Base-by-base conservation (phyloP, 805 yeast genomes). In the Phaffomyces antillensis region DNA sequence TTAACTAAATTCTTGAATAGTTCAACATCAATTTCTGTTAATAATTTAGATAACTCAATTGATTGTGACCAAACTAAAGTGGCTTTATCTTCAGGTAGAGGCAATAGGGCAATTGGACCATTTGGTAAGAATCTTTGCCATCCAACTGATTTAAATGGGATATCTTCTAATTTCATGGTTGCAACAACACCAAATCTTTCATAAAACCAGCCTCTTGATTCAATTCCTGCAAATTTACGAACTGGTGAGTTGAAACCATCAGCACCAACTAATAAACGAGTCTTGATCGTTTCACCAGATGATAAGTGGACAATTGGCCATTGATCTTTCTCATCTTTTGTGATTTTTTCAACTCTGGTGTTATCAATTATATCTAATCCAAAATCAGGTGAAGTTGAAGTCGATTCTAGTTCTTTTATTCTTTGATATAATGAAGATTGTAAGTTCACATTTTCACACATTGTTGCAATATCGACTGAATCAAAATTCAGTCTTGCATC, bases 231-330 rank as follows among this genome's bases (percentile, higher is more conserved):
- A 58, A 75, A 90, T 50, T 75, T 72, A 40, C 97, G 75, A 7
- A 86, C 98, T 0, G 97, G 96, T 1, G 97, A 89, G 62, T 89
- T 87, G 62, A 81, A 88, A 1, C 99, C 99, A 62, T 93, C 99
- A 35, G 96, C 96, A 9, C 99, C 99, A 15, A 93, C 78, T 18
- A 90, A 68, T n/a, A 90, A 69, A 44, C 96, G 72, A 0, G 96
- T 75, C 55, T 77, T 76, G 41, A 82, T 70, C 12, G 58, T 51
- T 13, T 76, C 75, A 1, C 96, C 97, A 50, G 75, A 76, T 13
- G 77, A 75, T 13, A 90, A 67, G 24, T 74, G 68, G 13, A 91
- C 81, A 9, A 79, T 59, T 1, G 97, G 97, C 96, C 96, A 87
- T 40, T 78, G 76, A 25, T 66, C 65, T 0, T 61, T 45, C 34